Percentiles rank a stretch among this genome's conserved stretches.
phyloP scores from a whole-genome alignment of 352 stramenopile species.

The Globisporangium splendens region DNA sequence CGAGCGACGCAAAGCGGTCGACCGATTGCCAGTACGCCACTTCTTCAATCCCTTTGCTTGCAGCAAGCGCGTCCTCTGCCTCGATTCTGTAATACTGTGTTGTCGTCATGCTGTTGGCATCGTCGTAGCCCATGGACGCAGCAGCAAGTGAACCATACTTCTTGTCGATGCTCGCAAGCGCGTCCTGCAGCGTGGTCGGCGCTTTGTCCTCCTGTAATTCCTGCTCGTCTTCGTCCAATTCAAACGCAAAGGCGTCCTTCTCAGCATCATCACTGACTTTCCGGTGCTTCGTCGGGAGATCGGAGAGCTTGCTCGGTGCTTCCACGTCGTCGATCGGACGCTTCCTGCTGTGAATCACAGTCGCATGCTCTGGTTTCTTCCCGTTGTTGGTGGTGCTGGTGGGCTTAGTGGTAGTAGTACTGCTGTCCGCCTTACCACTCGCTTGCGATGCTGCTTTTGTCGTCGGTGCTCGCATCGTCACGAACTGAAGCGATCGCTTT shows the following conservation, averaged over 20 bases:
- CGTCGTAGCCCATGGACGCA: not conserved
- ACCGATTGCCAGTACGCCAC: conserved; percentile 16
- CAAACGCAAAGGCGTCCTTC: not conserved
- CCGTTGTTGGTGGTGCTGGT: not conserved
- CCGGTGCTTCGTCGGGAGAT: conserved; percentile 10
- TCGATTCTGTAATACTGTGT: not conserved
- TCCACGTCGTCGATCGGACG: conserved; percentile 13
- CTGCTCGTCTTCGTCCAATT: conserved; percentile 3
- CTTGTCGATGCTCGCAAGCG: conserved; percentile 14
- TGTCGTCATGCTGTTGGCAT: not conserved
- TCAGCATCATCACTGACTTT: conserved; percentile 7
- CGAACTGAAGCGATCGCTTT: conserved; percentile 2
- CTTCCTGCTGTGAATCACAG: conserved; percentile 9
- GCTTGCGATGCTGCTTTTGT: not conserved
- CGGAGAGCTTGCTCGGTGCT: conserved; percentile 12
- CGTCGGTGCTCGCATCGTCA: not conserved
- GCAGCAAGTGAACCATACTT: conserved; percentile 6
- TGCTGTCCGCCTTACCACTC: too few relatives aligned
- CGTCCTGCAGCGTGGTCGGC: conserved; percentile 7
- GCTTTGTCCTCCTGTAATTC: conserved; percentile 4
- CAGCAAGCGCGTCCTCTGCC: not conserved
- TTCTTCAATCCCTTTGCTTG: conserved; percentile 8
- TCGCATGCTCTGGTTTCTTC: not conserved
- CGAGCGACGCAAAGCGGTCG: conserved; percentile 17
- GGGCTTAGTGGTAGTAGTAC: too few relatives aligned